These are phyloP conservation scores for Lactarius pseudohatsudake DNA, from an alignment of 768 basidiomycete species.

Conservation along the genomic window DNA sequence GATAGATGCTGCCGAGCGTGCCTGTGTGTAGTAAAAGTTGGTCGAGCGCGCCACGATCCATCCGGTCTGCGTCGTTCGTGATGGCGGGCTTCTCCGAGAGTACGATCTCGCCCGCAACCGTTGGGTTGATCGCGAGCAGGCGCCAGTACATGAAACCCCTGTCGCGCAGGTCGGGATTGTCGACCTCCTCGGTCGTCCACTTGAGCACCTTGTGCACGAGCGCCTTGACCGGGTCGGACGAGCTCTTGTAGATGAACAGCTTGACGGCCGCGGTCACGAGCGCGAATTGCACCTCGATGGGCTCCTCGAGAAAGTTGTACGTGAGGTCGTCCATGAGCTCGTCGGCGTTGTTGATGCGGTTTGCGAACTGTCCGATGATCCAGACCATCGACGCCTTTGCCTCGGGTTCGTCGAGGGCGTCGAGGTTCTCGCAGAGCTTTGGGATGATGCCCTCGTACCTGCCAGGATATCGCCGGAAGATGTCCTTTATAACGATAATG, in stretches of 20 bases:
- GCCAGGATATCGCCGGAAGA: slow-evolving; percentile 95
- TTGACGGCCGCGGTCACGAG: slow-evolving; percentile 94
- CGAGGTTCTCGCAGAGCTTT: slow-evolving; percentile 87
- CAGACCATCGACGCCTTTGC: slow-evolving; percentile 97
- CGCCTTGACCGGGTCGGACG: slow-evolving; percentile 80
- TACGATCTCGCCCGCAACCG: slow-evolving; percentile 86
- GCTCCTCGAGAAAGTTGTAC: slow-evolving; percentile 10
- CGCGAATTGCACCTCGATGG: slow-evolving; percentile 84
- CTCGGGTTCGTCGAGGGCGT: slow-evolving; percentile 91
- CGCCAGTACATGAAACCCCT: slow-evolving; percentile 99
- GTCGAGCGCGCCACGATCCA: slow-evolving; percentile 96
- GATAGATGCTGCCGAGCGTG: slow-evolving; percentile 93
- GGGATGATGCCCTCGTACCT: slow-evolving; percentile 97
- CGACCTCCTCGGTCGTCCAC: slow-evolving; percentile 95
- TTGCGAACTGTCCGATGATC: slow-evolving; percentile 96
- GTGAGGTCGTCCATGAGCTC: slow-evolving; percentile 82
- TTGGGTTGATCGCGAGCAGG: slow-evolving; percentile 88
- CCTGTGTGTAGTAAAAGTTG: slow-evolving; percentile 93
- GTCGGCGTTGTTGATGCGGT: slow-evolving; percentile 93
- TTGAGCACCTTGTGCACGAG: slow-evolving; percentile 94
- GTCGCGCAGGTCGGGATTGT: slow-evolving; percentile 97
- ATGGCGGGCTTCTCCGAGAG: slow-evolving; percentile 93
- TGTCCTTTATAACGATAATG: slow-evolving; percentile 95
- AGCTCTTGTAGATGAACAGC: slow-evolving; percentile 87
- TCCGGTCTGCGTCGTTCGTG: slow-evolving; percentile 95